Conservation (phyloP, 2,329 filamentous ascomycete genomes). For the Colletotrichum tamarilloi region DNA sequence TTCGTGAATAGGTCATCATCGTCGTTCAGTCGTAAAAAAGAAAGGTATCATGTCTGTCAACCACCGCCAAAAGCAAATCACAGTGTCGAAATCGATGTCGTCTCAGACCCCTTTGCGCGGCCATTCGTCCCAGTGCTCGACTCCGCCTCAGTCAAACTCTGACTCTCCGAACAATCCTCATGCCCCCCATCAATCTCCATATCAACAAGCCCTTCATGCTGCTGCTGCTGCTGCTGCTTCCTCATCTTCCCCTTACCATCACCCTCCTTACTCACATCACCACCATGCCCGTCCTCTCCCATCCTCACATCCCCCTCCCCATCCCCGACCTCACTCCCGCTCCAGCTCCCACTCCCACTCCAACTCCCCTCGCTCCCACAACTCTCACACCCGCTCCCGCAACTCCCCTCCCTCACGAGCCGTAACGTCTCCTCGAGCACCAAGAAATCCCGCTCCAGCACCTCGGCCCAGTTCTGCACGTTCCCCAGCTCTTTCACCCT, state of each 20-base stretch:
- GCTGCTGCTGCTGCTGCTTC: background rate
- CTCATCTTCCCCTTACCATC: constrained; percentile 41
- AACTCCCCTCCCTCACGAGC: constrained; percentile 55
- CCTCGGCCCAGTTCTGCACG: constrained; percentile 89
- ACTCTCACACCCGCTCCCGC: constrained; percentile 42
- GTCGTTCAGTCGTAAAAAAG: constrained; percentile 17
- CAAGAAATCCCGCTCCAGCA: constrained; percentile 76
- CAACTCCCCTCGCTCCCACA: constrained; percentile 42
- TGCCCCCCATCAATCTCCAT: constrained; percentile 33
- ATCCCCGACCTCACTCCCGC: constrained; percentile 34
- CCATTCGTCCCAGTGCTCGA: constrained; percentile 48
- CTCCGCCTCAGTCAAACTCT: constrained; percentile 49
- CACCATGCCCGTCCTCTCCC: constrained; percentile 5
- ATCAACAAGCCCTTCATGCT: constrained; percentile 26
- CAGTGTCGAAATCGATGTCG: constrained; percentile 49
- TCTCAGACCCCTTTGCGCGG: constrained; percentile 49
- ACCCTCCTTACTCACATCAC: constrained; percentile 34
- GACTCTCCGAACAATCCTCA: constrained; percentile 50
- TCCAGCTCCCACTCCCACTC: constrained; percentile 51
- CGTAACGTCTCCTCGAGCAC: constrained; percentile 73
- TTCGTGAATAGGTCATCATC: constrained; percentile 16
- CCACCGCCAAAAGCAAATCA: background rate
- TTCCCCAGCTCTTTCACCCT: constrained; percentile 83
- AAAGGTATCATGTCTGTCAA: constrained; percentile 38
- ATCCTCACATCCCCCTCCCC: constrained; percentile 31